Conservation (phyloP, 2,329 filamentous ascomycete species). For the Keithomyces neogunnii region DNA sequence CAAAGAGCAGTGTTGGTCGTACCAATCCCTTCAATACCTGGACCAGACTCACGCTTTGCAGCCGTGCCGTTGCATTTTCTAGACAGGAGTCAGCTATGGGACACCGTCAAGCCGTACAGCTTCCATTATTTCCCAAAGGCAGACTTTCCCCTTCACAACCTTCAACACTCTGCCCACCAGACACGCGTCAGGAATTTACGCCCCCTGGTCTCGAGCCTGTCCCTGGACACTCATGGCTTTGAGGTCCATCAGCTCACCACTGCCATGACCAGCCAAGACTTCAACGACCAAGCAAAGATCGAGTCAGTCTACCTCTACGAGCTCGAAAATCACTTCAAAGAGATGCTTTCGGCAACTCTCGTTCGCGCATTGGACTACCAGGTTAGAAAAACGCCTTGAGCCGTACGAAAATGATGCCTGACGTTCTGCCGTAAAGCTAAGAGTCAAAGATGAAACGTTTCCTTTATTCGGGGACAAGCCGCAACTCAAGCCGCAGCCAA, state of each 20-base stretch:
- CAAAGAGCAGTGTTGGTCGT: too few species aligned
- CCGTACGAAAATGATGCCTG: too few species aligned
- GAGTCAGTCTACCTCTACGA: not conserved
- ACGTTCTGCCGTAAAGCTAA: not conserved
- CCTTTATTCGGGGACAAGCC: not conserved
- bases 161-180: not conserved
- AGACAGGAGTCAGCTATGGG: not conserved
- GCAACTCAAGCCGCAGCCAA: not conserved
- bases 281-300: not conserved
- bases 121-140: not conserved
- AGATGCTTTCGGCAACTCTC: not conserved
- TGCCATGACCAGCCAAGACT: not conserved
- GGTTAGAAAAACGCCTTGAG: not conserved
- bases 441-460: not conserved
- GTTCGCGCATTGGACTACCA: not conserved
- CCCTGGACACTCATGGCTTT: not conserved
- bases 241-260: not conserved
- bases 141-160: not conserved
- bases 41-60: too few species aligned
- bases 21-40: too few species aligned
- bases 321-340: not conserved
- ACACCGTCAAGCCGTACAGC: not conserved
- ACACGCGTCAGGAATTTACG: not conserved
- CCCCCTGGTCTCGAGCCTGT: not conserved
- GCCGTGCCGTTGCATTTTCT: not conserved